Evolutionary conservation across 176 grass and related monocot genomes (phyloP).

Genomic region (Musa schizocarpa): DNA sequence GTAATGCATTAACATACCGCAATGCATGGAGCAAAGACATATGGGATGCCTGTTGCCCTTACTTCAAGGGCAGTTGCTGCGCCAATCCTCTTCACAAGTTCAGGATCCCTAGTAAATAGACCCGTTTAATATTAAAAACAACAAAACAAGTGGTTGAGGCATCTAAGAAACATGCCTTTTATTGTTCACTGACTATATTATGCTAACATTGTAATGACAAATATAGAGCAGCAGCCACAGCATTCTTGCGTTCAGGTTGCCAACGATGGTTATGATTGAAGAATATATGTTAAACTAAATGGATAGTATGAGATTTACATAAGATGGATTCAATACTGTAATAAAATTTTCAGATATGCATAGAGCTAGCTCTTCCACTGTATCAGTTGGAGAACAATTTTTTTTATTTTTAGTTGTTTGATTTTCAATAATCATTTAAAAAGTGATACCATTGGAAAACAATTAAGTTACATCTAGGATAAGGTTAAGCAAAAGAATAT

Average conservation of each 20-base stretch:
- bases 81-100: constrained; percentile 67
- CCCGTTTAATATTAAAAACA: background rate
- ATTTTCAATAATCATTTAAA: no score
- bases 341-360: background rate
- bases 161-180: no score
- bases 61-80: constrained; percentile 91
- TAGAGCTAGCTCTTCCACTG: background rate
- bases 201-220: no score
- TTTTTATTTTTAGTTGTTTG: no score
- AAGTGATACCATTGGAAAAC: no score
- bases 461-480: no score
- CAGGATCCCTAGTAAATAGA: constrained; percentile 57
- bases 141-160: background rate
- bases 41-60: constrained; percentile 78
- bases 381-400: no score
- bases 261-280: background rate
- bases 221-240: no score
- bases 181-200: no score
- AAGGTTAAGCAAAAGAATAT: background rate
- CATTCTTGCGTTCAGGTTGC: background rate
- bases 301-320: background rate
- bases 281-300: background rate
- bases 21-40: constrained; percentile 82
- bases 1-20: constrained; percentile 51
- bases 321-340: background rate